Conservation (phyloP, 2,329 filamentous ascomycete genomes). For the Fusarium nurragi region DNA sequence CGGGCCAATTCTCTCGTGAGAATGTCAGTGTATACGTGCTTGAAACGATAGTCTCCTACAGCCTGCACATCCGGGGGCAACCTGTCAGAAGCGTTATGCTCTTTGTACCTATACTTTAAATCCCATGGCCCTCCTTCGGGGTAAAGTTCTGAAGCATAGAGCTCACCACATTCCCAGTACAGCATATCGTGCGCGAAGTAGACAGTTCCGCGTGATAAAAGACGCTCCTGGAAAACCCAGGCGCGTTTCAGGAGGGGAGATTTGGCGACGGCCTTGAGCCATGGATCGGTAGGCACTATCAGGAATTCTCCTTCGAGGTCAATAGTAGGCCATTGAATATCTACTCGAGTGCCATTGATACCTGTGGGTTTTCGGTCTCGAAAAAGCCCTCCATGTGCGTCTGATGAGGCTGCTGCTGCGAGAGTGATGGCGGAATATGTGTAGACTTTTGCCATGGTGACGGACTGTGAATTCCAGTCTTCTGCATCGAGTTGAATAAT, state of each 20-base stretch:
- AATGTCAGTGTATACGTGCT: constrained; percentile 1
- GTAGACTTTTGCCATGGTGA: constrained; percentile 7
- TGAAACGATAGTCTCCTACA: not conserved
- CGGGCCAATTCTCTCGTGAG: not conserved
- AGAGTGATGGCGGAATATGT: not conserved
- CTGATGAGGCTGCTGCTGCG: not conserved
- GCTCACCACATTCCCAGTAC: constrained; percentile 1
- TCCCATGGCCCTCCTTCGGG: not conserved
- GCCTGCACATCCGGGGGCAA: not conserved
- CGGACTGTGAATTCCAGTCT: not conserved
- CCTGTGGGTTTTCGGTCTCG: not conserved
- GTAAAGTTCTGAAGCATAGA: constrained; percentile 2
- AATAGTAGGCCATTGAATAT: not conserved
- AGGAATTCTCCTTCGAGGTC: not conserved
- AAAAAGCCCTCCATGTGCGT: not conserved
- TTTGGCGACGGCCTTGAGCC: not conserved
- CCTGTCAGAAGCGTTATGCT: not conserved
- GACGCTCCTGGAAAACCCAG: constrained; percentile 9
- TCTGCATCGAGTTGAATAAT: not conserved
- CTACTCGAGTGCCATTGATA: not conserved
- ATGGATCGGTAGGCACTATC: not conserved
- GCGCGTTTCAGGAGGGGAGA: not conserved
- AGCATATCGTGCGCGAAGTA: constrained; percentile 9
- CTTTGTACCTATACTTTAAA: not conserved
- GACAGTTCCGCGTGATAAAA: not conserved